Conservation (phyloP, 371 early-diverging fungal species). For the Hamiltosporidium tvaerminnensis region DNA sequence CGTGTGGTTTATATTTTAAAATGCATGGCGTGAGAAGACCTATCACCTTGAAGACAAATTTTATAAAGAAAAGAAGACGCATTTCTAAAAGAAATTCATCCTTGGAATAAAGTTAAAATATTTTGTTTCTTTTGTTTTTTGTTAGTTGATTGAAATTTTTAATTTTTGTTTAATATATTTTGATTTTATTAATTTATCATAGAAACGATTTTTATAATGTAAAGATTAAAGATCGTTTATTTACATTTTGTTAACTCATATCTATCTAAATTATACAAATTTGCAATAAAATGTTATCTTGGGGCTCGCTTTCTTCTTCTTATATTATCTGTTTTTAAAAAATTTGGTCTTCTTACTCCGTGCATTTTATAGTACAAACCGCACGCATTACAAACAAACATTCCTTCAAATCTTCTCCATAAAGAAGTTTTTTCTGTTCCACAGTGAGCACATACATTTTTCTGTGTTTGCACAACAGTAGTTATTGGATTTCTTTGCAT, state of each 20-base stretch:
- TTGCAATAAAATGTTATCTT: not conserved
- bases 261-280: too few relatives aligned
- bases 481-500: not conserved
- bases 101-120: too few relatives aligned
- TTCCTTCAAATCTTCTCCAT: conserved; percentile 37
- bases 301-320: conserved; percentile 1
- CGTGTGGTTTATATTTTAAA: conserved; percentile 51
- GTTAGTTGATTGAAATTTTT: too few relatives aligned
- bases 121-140: too few relatives aligned
- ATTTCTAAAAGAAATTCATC: too few relatives aligned
- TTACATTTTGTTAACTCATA: too few relatives aligned
- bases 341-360: conserved; percentile 23
- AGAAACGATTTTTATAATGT: too few relatives aligned
- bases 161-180: too few relatives aligned
- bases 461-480: not conserved
- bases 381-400: conserved; percentile 49
- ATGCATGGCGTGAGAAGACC: conserved; percentile 40
- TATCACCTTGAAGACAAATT: not conserved
- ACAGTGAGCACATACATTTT: conserved; percentile 36
- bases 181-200: too few relatives aligned
- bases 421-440: conserved; percentile 41
- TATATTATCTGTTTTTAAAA: not conserved
- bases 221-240: too few relatives aligned
- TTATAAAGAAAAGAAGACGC: not conserved
- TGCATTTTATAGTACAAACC: conserved; percentile 49